These are phyloP conservation scores for Podaxis sp. DNA, from an alignment of 768 basidiomycete genomes.

Conservation along the genomic window DNA sequence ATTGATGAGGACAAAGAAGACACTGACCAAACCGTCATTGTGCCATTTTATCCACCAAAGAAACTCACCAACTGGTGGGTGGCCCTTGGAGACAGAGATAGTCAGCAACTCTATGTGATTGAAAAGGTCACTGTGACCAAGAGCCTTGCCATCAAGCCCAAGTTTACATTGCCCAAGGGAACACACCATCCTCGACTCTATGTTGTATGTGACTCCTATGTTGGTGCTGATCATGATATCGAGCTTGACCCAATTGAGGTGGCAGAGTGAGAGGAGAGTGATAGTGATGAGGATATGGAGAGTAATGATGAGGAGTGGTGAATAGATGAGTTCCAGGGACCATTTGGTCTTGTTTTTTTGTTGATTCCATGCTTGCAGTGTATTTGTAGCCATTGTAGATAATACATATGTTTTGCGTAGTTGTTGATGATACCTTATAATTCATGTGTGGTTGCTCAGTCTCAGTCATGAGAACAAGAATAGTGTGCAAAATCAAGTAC, in stretches of 20 bases:
- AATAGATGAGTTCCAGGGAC: too few species aligned
- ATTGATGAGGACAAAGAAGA: slow-evolving; percentile 75
- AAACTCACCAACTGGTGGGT: slow-evolving; percentile 99
- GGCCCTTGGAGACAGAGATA: slow-evolving; percentile 82
- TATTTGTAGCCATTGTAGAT: too few species aligned
- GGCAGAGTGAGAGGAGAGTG: slow-evolving; percentile 87
- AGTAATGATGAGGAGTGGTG: slow-evolving; percentile 44
- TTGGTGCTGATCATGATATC: slow-evolving; percentile 92
- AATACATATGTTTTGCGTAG: too few species aligned
- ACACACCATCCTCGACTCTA: slow-evolving; percentile 80
- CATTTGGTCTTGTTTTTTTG: too few species aligned
- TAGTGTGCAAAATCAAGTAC: too few species aligned
- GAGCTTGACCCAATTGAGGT: slow-evolving; percentile 80
- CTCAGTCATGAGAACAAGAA: too few species aligned
- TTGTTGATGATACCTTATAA: too few species aligned
- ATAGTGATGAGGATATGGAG: slow-evolving; percentile 77
- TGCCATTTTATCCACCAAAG: slow-evolving; percentile 87
- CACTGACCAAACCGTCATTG: slow-evolving; percentile 82
- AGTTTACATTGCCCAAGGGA: slow-evolving; percentile 87
- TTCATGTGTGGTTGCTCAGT: too few species aligned
- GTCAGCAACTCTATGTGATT: slow-evolving; percentile 78
- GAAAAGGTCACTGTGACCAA: slow-evolving; percentile 92
- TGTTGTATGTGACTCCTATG: slow-evolving; percentile 90
- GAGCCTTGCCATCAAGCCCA: slow-evolving; percentile 80
- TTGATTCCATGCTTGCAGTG: too few species aligned